A percentile compares a stretch with the other conserved stretches of the same genome.
These are phyloP conservation scores for Talaromyces amestolkiae DNA, from an alignment of 2,329 filamentous ascomycete genomes.

Conservation along the genomic window DNA sequence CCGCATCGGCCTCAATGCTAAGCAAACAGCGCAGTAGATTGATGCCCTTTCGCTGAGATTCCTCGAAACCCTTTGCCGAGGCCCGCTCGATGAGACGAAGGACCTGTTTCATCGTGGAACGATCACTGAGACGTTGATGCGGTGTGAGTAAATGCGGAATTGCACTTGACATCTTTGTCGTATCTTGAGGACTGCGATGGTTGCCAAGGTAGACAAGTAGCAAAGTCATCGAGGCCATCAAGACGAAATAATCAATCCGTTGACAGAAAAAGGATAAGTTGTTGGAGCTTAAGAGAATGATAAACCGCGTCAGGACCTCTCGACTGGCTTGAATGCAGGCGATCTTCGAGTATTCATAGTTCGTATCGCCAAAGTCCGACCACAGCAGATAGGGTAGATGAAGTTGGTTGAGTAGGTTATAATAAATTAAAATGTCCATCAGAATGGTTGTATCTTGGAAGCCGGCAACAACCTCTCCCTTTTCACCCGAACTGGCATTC, in stretches of 20 bases:
- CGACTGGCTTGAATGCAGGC: constrained; percentile 4
- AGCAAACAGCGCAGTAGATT: constrained; percentile 9
- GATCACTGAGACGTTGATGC: constrained; percentile 1
- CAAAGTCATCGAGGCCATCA: constrained; percentile 12
- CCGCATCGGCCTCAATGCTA: constrained; percentile 9
- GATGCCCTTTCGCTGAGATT: constrained; percentile 8
- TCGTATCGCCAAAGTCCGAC: neutral
- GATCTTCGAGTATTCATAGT: constrained; percentile 8
- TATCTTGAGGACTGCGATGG: neutral
- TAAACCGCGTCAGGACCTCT: constrained; percentile 10
- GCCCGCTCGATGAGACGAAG: neutral
- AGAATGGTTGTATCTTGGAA: constrained; percentile 2
- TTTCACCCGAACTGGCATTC: neutral
- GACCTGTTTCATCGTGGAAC: constrained; percentile 3
- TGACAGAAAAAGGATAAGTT: constrained; percentile 2
- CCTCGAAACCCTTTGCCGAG: neutral
- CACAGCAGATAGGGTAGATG: constrained; percentile 8
- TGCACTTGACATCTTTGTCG: neutral
- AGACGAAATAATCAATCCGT: constrained; percentile 6
- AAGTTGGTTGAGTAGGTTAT: constrained; percentile 11
- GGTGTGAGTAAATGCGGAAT: neutral
- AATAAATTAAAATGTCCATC: constrained; percentile 2
- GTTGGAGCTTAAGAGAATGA: neutral
- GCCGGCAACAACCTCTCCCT: neutral
- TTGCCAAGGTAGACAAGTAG: constrained; percentile 3